Conservation (phyloP, 2,329 filamentous ascomycete species). For the Exophiala aquamarina region DNA sequence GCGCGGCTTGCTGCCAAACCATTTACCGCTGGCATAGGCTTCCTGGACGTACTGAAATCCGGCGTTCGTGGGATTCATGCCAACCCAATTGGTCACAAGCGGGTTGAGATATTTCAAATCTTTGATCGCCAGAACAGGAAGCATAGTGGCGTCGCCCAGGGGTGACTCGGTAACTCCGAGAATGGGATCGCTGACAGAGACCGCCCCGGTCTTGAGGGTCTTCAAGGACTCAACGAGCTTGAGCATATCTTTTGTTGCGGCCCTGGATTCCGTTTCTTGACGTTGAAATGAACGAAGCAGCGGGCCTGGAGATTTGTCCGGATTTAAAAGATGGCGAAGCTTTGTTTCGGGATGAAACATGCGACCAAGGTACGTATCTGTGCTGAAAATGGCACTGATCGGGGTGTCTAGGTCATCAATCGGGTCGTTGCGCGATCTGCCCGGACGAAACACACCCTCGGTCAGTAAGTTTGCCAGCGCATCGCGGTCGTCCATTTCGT, state of each 20-base stretch:
- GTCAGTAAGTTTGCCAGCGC: not conserved
- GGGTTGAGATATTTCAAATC: constrained; percentile 3
- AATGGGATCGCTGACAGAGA: constrained; percentile 2
- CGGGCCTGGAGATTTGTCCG: constrained; percentile 2
- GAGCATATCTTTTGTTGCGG: constrained; percentile 1
- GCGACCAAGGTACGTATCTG: constrained; percentile 1
- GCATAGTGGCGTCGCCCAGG: constrained; percentile 2
- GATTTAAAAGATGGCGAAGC: constrained; percentile 1
- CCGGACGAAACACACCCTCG: constrained; percentile 1
- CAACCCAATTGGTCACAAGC: constrained; percentile 3
- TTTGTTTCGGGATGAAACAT: constrained; percentile 2
- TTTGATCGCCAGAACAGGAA: constrained; percentile 4
- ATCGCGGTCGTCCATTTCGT: constrained; percentile 3
- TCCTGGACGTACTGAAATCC: constrained; percentile 1
- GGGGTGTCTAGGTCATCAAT: not conserved
- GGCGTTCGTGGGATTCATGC: constrained; percentile 2
- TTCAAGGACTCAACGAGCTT: constrained; percentile 1
- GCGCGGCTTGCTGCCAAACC: constrained; percentile 3
- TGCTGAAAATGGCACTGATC: constrained; percentile 2
- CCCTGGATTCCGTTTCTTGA: not conserved
- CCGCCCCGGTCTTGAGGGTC: constrained; percentile 1
- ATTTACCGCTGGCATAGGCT: constrained; percentile 2
- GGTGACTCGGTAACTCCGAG: constrained; percentile 1
- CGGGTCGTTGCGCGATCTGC: not conserved
- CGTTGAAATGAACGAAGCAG: constrained; percentile 3